A percentile compares a stretch with the other conserved stretches of the same genome.
phyloP scores from a whole-genome alignment of 2,329 filamentous ascomycete genomes.

The Byssoonygena ceratinophila region DNA sequence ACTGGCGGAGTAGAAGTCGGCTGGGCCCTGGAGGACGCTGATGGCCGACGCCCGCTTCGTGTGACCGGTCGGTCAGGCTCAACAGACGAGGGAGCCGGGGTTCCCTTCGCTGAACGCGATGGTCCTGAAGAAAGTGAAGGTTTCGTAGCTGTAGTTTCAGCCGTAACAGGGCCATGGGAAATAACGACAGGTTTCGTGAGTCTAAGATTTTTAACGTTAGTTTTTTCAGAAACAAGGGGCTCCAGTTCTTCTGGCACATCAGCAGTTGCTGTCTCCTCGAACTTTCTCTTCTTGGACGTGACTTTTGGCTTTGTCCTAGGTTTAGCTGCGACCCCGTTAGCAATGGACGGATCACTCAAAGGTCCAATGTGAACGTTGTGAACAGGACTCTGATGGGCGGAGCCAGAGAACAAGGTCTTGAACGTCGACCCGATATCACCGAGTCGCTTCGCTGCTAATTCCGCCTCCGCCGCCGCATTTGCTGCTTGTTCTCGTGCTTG shows the following conservation, averaged over 20 bases:
- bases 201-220: constrained; percentile 32
- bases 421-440: constrained; percentile 31
- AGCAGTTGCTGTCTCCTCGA: constrained; percentile 38
- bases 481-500: constrained; percentile 41
- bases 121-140: constrained; percentile 15
- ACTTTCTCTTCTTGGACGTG: constrained; percentile 44
- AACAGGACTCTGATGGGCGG: constrained; percentile 19
- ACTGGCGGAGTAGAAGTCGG: constrained; percentile 18
- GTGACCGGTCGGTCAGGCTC: constrained; percentile 14
- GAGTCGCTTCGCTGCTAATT: constrained; percentile 30
- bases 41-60: constrained; percentile 12
- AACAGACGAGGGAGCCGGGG: constrained; percentile 9
- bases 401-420: constrained; percentile 28
- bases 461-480: constrained; percentile 29
- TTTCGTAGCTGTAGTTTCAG: constrained; percentile 13
- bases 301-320: constrained; percentile 22
- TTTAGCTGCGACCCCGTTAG: constrained; percentile 21
- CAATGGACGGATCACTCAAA: constrained; percentile 19
- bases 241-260: constrained; percentile 19
- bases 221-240: constrained; percentile 22
- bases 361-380: constrained; percentile 18
- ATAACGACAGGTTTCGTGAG: constrained; percentile 24
- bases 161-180: constrained; percentile 15
- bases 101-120: constrained; percentile 9
- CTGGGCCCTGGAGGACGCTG: constrained; percentile 19